Base-by-base conservation (phyloP, 2,329 filamentous ascomycete species). In the Cryphonectria nitschkei region DNA sequence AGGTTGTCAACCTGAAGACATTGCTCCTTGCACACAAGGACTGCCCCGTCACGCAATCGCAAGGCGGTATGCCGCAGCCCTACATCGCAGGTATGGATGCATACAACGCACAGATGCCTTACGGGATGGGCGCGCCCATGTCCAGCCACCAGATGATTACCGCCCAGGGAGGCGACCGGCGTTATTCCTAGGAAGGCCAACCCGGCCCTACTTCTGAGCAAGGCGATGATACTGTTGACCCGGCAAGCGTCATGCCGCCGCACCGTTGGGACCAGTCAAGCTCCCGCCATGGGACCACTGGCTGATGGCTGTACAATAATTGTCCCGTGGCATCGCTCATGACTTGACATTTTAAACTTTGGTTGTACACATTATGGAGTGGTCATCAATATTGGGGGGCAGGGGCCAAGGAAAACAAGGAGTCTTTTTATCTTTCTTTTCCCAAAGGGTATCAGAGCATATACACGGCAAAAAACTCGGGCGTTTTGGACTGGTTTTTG, bases 1-100 rank as follows among this genome's bases (percentile, higher is more conserved):
- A 99, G 79, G 93, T 98, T 72, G 93, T 98, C 64, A 97, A 95
- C 74, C 87, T 99, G 58, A 98, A 98, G 84, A 97, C 95, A 0
- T 85, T 98, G 0, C 85, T 99, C 2, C 86, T 98, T 32, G 95
- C 95, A 0, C 96, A 99, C 82, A 98, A 98, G 79, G 95, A 98
- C 79, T 98, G 96, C 76, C 94, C 95, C 0, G 92, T 98, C 9
- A 94, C 94, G 3, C 93, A 97, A 79, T 91, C 93, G 62, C 95
- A 98, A 80, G 92, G 92, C 3, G 34, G 37, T 43, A 68, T 68
- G 2, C 86, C 88, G 67, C 82, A 83, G 4, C 83, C 83, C 0
- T 89, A 84, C 74, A 86, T 90, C 83, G 81, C 71, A 2, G 69
- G 84, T 19, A 85, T 88, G 76, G 86, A 89, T 71, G 82, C 85